Evolutionary conservation across 2,329 filamentous ascomycete species (phyloP).

Genomic region (Fonsecaea erecta): DNA sequence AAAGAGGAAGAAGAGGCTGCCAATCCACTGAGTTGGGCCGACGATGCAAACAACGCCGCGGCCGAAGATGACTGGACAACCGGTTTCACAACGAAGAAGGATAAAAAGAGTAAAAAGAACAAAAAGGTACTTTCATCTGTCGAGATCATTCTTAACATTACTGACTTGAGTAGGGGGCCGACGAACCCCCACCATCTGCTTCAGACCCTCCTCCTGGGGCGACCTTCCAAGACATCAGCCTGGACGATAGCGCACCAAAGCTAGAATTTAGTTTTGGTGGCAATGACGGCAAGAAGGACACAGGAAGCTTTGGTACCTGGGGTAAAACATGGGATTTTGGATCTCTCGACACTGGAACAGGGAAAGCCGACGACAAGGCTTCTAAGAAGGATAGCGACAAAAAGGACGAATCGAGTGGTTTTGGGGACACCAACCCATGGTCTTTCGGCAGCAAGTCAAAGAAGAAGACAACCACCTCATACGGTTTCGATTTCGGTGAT

Average conservation of each 20-base stretch:
- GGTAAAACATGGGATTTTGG: conserved; percentile 62
- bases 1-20: conserved; percentile 42
- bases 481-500: conserved; percentile 51
- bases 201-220: conserved; percentile 48
- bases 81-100: conserved; percentile 51
- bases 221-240: conserved; percentile 71
- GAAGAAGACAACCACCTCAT: conserved; percentile 43
- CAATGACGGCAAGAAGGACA: conserved; percentile 47
- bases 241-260: conserved; percentile 65
- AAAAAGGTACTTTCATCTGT: conserved; percentile 54
- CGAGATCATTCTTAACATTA: neutral
- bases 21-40: conserved; percentile 51
- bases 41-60: conserved; percentile 48
- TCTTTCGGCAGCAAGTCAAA: conserved; percentile 44
- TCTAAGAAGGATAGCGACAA: conserved; percentile 39
- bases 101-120: conserved; percentile 57
- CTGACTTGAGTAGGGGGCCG: conserved; percentile 38
- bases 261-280: conserved; percentile 62
- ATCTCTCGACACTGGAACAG: conserved; percentile 41
- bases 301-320: conserved; percentile 61
- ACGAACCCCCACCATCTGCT: conserved; percentile 42
- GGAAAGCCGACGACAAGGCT: conserved; percentile 40
- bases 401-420: conserved; percentile 37
- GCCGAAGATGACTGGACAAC: conserved; percentile 58
- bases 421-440: conserved; percentile 47